These are phyloP conservation scores for Berkeleyomyces basicola DNA, from an alignment of 2,329 filamentous ascomycete species.

Conservation along the genomic window DNA sequence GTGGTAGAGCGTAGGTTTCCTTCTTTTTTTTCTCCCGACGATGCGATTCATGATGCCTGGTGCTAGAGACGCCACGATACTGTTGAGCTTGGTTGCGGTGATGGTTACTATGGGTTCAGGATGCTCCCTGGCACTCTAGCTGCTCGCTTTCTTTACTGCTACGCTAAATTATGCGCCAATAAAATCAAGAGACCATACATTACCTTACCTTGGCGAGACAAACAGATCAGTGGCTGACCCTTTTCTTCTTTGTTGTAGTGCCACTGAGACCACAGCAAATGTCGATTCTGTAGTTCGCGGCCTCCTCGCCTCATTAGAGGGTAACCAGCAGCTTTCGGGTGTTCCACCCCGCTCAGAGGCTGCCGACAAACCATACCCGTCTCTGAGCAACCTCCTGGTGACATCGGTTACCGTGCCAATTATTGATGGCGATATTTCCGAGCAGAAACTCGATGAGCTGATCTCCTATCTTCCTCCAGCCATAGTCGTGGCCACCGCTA, in stretches of 20 bases:
- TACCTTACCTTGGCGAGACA: background rate
- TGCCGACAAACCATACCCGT: conserved; percentile 52
- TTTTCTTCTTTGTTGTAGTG: conserved; percentile 28
- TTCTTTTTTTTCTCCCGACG: conserved; percentile 2
- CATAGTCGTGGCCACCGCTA: conserved; percentile 60
- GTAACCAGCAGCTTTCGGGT: conserved; percentile 28
- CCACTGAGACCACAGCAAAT: conserved; percentile 43
- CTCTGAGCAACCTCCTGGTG: conserved; percentile 71
- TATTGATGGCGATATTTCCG: conserved; percentile 42
- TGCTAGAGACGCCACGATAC: background rate
- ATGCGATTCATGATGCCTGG: background rate
- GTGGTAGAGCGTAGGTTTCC: conserved; percentile 94
- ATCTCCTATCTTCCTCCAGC: conserved; percentile 64
- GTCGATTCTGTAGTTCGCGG: conserved; percentile 69
- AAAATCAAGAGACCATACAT: conserved; percentile 7
- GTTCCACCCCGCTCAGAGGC: conserved; percentile 19
- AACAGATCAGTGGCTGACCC: conserved; percentile 1
- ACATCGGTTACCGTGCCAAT: conserved; percentile 63
- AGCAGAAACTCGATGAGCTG: conserved; percentile 54
- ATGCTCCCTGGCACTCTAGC: background rate
- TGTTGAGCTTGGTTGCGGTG: background rate
- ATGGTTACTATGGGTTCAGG: background rate
- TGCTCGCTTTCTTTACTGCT: conserved; percentile 2
- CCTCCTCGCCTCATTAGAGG: conserved; percentile 68
- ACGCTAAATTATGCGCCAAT: conserved; percentile 6